A percentile compares a stretch with the other conserved stretches of the same genome.
These are phyloP conservation scores for Mycosphaerella sp. DNA, from an alignment of 2,329 filamentous ascomycete genomes.

Conservation along the genomic window DNA sequence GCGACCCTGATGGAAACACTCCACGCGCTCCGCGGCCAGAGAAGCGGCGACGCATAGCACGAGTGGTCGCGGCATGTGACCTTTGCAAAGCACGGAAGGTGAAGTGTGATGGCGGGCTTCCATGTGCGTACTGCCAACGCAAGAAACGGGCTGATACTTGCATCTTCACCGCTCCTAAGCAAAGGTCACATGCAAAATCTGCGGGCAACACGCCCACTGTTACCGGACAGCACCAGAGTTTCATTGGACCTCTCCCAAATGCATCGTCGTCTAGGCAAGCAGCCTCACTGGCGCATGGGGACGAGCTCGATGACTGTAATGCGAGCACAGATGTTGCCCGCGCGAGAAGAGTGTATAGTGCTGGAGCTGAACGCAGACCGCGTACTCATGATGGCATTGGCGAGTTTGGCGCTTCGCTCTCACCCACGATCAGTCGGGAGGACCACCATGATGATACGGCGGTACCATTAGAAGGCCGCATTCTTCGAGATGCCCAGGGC, in stretches of 20 bases:
- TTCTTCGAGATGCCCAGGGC: conserved; percentile 48
- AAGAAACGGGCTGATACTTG: conserved; percentile 40
- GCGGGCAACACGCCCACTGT: conserved; percentile 28
- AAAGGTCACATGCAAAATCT: conserved; percentile 21
- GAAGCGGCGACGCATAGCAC: conserved; percentile 23
- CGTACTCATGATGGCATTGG: conserved; percentile 11
- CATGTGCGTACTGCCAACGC: conserved; percentile 46
- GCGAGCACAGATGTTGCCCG: not conserved
- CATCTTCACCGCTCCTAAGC: conserved; percentile 26
- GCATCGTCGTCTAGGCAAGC: too few species aligned
- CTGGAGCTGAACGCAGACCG: conserved; percentile 5
- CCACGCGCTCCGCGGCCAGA: conserved; percentile 1
- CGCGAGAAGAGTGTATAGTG: not conserved
- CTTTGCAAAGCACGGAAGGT: conserved; percentile 46
- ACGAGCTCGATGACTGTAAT: not conserved
- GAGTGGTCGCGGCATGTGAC: conserved; percentile 38
- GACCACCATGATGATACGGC: conserved; percentile 36
- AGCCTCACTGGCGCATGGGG: not conserved
- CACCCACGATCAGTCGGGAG: conserved; percentile 19
- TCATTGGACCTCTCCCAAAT: not conserved
- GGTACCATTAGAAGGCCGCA: conserved; percentile 41
- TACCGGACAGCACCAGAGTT: not conserved
- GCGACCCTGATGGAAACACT: not conserved
- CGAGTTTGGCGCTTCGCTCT: conserved; percentile 15
- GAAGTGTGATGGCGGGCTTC: conserved; percentile 48